Conservation (phyloP, 176 grass and related monocot species). For the Tuctoria greenei region DNA sequence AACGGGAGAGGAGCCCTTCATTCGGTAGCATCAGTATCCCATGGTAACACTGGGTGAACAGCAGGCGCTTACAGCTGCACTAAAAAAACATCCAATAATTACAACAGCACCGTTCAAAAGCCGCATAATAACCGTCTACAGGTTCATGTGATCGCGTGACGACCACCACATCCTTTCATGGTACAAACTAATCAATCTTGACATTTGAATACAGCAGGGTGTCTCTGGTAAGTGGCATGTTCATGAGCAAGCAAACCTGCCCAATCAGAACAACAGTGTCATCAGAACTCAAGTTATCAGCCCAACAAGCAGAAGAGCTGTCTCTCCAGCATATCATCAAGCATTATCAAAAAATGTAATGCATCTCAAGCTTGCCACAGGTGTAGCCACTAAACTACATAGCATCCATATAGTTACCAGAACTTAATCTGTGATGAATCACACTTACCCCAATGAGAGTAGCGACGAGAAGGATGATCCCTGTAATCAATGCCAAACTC, state of each 20-base stretch:
- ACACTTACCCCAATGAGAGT: conserved; percentile 86
- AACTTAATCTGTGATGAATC: not conserved
- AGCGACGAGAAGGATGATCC: conserved; percentile 83
- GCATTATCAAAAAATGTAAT: not conserved
- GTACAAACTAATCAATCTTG: conserved; percentile 73
- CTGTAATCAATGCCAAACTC: conserved; percentile 91
- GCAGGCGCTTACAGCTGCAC: not conserved
- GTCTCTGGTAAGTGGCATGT: conserved; percentile 92
- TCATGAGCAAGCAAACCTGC: conserved; percentile 77
- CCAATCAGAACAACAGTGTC: conserved; percentile 20
- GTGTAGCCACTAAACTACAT: not conserved
- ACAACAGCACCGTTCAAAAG: not conserved
- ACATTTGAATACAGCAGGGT: conserved; percentile 94
- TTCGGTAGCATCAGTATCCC: not conserved
- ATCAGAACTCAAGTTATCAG: not conserved
- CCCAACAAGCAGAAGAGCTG: not conserved
- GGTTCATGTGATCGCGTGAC: not conserved
- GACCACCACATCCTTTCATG: not conserved
- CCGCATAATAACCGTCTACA: not conserved
- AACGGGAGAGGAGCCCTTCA: not conserved
- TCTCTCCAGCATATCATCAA: not conserved
- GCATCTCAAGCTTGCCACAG: conserved; percentile 43
- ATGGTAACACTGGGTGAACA: conserved; percentile 24
- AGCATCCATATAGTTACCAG: not conserved
- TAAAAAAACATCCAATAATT: not conserved